Conservation (phyloP, 306 rosid species). For the Prunus salicina region DNA sequence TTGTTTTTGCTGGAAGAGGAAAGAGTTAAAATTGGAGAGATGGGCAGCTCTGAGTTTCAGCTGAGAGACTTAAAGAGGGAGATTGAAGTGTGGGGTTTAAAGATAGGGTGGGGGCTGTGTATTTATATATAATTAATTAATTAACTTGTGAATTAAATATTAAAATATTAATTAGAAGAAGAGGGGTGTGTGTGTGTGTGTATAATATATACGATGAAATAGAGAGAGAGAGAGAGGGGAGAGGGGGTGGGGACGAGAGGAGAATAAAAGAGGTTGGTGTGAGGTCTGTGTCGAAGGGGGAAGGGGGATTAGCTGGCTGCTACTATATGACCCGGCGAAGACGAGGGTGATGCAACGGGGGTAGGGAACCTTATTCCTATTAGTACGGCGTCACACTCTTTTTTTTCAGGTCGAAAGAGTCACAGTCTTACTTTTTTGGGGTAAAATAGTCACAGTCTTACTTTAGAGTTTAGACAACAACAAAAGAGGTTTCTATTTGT, state of each 20-base stretch:
- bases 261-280: constrained; percentile 47
- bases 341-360: no score
- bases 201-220: no score
- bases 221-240: background rate
- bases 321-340: constrained; percentile 26
- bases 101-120: constrained; percentile 5
- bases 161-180: background rate
- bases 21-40: background rate
- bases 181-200: background rate
- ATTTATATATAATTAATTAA: constrained; percentile 1
- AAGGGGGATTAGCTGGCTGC: constrained; percentile 60
- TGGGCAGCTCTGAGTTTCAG: background rate
- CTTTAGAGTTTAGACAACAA: no score
- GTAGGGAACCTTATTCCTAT: no score
- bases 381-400: no score
- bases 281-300: constrained; percentile 47
- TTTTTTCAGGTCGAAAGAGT: no score
- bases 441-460: no score
- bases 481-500: background rate
- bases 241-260: background rate
- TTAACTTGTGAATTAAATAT: background rate
- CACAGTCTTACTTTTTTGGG: background rate
- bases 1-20: background rate
- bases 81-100: background rate
- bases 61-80: no score